Conservation (phyloP, 441 rosid genomes). For the Biscutella laevigata region DNA sequence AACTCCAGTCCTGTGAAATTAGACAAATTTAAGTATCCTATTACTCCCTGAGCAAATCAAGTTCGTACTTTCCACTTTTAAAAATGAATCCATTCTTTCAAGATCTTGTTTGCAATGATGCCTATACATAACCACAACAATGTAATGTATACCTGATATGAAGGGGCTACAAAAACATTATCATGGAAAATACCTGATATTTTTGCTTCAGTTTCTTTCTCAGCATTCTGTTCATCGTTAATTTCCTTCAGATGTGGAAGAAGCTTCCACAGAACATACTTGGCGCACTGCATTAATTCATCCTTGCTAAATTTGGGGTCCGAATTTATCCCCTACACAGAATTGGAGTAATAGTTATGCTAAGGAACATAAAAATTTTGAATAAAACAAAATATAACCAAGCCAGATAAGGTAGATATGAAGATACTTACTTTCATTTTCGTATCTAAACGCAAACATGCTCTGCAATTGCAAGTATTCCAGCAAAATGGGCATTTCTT, state of each 20-base stretch:
- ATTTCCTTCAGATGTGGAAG: conserved; percentile 23
- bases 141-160: too few species aligned
- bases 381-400: background rate
- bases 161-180: background rate
- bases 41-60: background rate
- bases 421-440: conserved; percentile 1
- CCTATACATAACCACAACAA: background rate
- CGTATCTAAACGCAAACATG: conserved; percentile 22
- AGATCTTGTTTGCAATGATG: background rate
- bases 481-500: conserved; percentile 21
- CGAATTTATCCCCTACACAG: conserved; percentile 5
- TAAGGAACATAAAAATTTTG: background rate
- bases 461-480: conserved; percentile 19
- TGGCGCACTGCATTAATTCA: background rate
- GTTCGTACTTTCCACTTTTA: background rate
- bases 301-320: background rate
- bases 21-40: background rate
- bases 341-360: background rate
- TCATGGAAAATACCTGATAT: conserved; percentile 13
- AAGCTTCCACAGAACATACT: conserved; percentile 7
- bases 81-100: background rate
- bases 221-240: conserved; percentile 16
- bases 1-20: conserved; percentile 7
- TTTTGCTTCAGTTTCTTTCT: conserved; percentile 16
- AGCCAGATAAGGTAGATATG: background rate